These are phyloP conservation scores for Plantago ovata DNA, from an alignment of 257 asterid genomes.

Conservation along the genomic window DNA sequence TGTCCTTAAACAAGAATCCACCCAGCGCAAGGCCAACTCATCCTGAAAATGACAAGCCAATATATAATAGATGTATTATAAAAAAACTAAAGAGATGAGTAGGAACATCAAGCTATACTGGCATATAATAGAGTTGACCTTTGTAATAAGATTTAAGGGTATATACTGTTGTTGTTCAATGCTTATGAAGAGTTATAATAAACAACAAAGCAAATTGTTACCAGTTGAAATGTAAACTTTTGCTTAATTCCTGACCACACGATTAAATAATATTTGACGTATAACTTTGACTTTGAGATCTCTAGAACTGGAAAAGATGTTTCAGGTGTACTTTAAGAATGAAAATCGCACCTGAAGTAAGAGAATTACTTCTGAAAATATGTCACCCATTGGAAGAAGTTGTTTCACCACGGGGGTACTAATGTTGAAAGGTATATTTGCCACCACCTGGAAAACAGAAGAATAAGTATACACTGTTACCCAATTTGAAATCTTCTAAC, in stretches of 20 bases:
- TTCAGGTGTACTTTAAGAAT: not conserved
- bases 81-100: too few relatives aligned
- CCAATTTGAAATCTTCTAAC: not conserved
- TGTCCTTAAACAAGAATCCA: conserved; percentile 57
- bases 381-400: conserved; percentile 99
- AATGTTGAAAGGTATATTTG: conserved; percentile 94
- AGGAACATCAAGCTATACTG: too few relatives aligned
- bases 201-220: too few relatives aligned
- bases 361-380: conserved; percentile 80
- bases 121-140: too few relatives aligned
- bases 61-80: not conserved
- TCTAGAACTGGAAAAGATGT: too few relatives aligned
- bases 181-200: too few relatives aligned
- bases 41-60: conserved; percentile 43
- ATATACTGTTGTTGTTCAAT: too few relatives aligned
- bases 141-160: too few relatives aligned
- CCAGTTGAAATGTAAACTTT: too few relatives aligned
- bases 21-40: conserved; percentile 90
- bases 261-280: too few relatives aligned
- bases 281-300: too few relatives aligned
- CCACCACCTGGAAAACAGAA: conserved; percentile 61
- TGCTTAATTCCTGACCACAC: too few relatives aligned
- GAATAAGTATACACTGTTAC: not conserved
- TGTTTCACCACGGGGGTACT: conserved; percentile 82
- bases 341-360: conserved; percentile 75